Evolutionary conservation across 78 protist species (phyloP), one percentile per base, ranked within the genome.

Genomic region (Protostelium mycophagum): DNA sequence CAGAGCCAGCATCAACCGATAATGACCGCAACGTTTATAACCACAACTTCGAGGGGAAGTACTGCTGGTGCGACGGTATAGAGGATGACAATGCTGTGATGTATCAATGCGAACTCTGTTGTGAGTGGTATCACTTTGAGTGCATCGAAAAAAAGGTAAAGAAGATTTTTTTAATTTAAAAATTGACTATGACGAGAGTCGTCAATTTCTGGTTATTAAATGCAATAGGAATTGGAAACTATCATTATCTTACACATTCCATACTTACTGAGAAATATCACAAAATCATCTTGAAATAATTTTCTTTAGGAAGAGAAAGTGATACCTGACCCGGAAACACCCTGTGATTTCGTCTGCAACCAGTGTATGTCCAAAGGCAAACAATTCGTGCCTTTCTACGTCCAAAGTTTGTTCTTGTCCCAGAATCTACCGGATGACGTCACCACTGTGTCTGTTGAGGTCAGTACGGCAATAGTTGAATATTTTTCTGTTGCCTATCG

Each of bases 151-250:
- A 51, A 5, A 51, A 51, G 73, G 73, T 51, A 16, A 51, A 5
- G n/a, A n/a, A n/a, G n/a, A n/a, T n/a, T n/a, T n/a, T n/a, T 88
- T 91, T 38, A 91, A 91, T 36, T 91, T 91, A 63, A 91, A 91
- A 34, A 35, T 87, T 1, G 87, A 83, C 38, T 0, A 84, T 89
- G 29, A 36, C 39, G 86, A 25, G 38, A 63, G n/a, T n/a, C n/a
- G n/a, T n/a, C n/a, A n/a, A n/a, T n/a, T 10, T 29, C 9, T 87
- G 38, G 16, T 87, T 36, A 1, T 39, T 28, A 25, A 38, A 36
- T 28, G 36, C 63, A 23, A 38, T 84, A 89, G 10, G 25, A 37
- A 1, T 23, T 38, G 37, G 28, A 0, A 84, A n/a, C 63, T 0
- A 23, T 28, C 25, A 1, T 85, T 1, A 84, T 31, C 25, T 10